phyloP scores from a whole-genome alignment of 192 early-diverging fungal genomes.

The Umbelopsis vinacea region DNA sequence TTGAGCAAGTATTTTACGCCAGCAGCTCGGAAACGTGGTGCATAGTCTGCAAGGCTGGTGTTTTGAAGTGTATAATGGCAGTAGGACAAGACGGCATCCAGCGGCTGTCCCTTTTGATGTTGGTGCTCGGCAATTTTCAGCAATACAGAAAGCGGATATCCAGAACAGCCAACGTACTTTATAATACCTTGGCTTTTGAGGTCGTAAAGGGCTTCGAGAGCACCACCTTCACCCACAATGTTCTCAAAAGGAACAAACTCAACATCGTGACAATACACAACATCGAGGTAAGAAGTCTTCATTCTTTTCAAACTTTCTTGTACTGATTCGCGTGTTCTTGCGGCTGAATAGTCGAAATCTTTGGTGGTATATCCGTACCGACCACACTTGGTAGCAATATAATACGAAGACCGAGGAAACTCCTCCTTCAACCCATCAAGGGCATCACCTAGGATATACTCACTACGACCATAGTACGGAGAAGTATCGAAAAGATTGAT shows the following conservation, averaged over 20 bases:
- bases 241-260: slow-evolving; percentile 70
- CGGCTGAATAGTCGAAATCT: slow-evolving; percentile 70
- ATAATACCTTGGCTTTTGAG: slow-evolving; percentile 63
- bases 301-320: slow-evolving; percentile 62
- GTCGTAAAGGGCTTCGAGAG: slow-evolving; percentile 54
- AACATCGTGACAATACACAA: slow-evolving; percentile 76
- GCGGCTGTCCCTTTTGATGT: slow-evolving; percentile 52
- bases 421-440: slow-evolving; percentile 48
- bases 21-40: slow-evolving; percentile 52
- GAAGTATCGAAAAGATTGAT: slow-evolving; percentile 76
- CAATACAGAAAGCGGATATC: slow-evolving; percentile 68
- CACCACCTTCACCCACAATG: slow-evolving; percentile 50
- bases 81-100: slow-evolving; percentile 71
- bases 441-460: slow-evolving; percentile 66
- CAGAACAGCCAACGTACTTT: slow-evolving; percentile 70
- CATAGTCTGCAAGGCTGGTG: slow-evolving; percentile 54
- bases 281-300: slow-evolving; percentile 69
- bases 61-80: slow-evolving; percentile 75
- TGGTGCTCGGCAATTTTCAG: slow-evolving; percentile 61
- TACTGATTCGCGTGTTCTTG: slow-evolving; percentile 54
- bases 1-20: slow-evolving; percentile 66
- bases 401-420: slow-evolving; percentile 68
- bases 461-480: slow-evolving; percentile 74
- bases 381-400: slow-evolving; percentile 74
- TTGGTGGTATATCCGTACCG: slow-evolving; percentile 65